These are phyloP conservation scores for Aspergillus neoniger DNA, from an alignment of 2,329 filamentous ascomycete species.

Conservation along the genomic window DNA sequence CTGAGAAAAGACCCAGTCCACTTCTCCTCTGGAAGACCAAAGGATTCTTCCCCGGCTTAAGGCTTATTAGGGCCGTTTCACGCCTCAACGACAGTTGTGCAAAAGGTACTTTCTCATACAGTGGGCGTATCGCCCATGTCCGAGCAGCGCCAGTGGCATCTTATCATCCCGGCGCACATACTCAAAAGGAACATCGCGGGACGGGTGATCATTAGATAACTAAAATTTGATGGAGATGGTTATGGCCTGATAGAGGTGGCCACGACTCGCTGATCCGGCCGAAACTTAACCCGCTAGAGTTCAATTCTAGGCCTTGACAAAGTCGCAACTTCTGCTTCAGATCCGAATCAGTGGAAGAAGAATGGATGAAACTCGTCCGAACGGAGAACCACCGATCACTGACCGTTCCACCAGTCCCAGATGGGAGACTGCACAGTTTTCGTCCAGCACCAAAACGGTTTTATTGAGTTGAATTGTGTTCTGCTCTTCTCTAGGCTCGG, in stretches of 20 bases:
- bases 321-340: neutral
- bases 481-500: neutral
- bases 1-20: neutral
- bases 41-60: neutral
- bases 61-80: slow-evolving; percentile 2
- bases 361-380: neutral
- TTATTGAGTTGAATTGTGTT: neutral
- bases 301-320: neutral
- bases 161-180: neutral
- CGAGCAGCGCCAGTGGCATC: neutral
- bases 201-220: neutral
- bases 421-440: neutral
- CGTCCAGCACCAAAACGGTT: neutral
- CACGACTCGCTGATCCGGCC: neutral
- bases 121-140: neutral
- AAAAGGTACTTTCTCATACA: neutral
- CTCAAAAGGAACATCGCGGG: neutral
- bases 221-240: neutral
- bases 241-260: neutral
- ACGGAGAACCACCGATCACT: neutral
- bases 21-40: neutral
- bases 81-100: neutral
- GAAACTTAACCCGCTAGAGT: neutral
- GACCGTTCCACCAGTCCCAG: neutral
- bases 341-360: neutral